Evolutionary conservation across 371 early-diverging fungal species (phyloP), one percentile per base, ranked within the genome.

Genomic region (Mucor velutinosus): DNA sequence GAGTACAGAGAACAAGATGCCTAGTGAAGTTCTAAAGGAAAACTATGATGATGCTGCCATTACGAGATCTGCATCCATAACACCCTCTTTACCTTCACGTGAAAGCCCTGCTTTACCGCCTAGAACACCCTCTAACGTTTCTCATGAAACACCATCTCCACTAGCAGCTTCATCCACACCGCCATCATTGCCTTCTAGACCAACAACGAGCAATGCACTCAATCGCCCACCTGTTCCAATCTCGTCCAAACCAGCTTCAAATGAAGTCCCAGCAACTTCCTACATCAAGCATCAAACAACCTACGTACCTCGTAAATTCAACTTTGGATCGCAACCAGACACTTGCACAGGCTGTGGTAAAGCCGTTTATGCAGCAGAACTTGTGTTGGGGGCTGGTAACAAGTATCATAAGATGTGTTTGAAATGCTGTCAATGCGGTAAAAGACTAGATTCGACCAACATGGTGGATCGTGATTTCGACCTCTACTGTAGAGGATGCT

Each of bases 401-500:
- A 84, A 84, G 51, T 84, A 81, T 37, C 84, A 84, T 61, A 81
- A 79, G 45, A 35, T 73, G 25, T 84, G 84, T 33, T 60, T 81
- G 21, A 80, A 78, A 41, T 84, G 82, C 64, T 73, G 60, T 30
- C 63, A 77, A 3, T 84, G 84, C 60, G 77, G 77, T 29, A 84
- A 84, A 64, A 41, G 76, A 14, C 59, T 84, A 43, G 78, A 78
- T 60, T 81, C 84, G 6, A 81, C 73, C 6, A 84, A 78, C 60
- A 80, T 84, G 84, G 82, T 78, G 0, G 84, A 84, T 45, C 73
- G 73, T 23, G 79, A 78, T 61, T 77, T 70, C 57, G 79, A 81
- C 55, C 62, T 81, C 15, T 81, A 80, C 49, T 84, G 84, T 27
- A 69, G 80, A 49, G 75, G 74, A n/a, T 84, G 84, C 39, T 76